phyloP scores from a whole-genome alignment of 177 flowering plant species.

The Tripterygium wilfordii region DNA sequence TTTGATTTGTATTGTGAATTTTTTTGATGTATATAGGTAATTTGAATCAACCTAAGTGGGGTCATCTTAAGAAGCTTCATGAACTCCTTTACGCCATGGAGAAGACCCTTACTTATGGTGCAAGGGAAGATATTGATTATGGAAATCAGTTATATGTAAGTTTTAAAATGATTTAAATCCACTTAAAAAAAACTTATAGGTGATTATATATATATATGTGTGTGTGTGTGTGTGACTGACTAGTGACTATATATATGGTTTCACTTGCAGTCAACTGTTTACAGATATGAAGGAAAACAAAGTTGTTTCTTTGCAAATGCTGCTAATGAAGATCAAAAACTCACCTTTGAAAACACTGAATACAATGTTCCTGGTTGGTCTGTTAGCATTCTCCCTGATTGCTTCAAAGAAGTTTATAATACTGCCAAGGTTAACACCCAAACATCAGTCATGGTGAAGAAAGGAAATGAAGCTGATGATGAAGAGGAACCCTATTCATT shows the following conservation, averaged over 20 bases:
- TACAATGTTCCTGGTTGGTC: constrained; percentile 24
- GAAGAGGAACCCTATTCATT: no score
- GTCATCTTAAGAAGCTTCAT: no score
- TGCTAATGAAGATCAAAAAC: background rate
- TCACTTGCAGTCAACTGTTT: constrained; percentile 18
- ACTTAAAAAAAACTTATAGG: no score
- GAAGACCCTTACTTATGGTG: constrained; percentile 20
- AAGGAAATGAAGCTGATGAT: background rate
- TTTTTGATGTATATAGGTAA: no score
- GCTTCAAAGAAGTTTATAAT: constrained; percentile 27
- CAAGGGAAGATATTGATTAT: background rate
- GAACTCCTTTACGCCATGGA: constrained; percentile 24
- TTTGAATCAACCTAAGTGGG: no score
- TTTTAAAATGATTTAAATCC: no score
- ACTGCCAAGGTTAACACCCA: constrained; percentile 31
- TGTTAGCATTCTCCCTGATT: no score
- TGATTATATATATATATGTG: background rate
- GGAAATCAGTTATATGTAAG: constrained; percentile 8
- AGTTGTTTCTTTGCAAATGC: constrained; percentile 26
- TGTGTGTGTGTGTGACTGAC: no score
- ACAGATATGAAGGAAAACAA: constrained; percentile 5
- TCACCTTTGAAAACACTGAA: background rate
- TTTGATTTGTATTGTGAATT: no score
- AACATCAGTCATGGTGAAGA: constrained; percentile 17
- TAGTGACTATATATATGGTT: no score